Percentiles rank a stretch among this genome's conserved stretches.
Conservation (phyloP, 768 basidiomycete genomes). For the Jaapia argillacea region DNA sequence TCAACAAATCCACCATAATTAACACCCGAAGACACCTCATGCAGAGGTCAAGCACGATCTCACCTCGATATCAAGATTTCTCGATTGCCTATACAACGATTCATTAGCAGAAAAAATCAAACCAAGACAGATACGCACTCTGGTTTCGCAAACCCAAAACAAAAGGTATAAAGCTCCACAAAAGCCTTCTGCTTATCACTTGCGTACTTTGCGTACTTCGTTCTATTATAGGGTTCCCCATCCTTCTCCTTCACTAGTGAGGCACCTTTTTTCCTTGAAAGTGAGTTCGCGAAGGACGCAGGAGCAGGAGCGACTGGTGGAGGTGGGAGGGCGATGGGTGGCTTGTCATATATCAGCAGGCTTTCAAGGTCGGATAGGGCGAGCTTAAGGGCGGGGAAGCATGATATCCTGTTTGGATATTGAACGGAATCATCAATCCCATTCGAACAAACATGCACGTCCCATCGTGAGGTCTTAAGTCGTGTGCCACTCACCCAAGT, state of each 20-base stretch:
- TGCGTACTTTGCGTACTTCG: slow-evolving; percentile 39
- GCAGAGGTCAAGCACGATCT: too few relatives aligned
- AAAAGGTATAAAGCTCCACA: slow-evolving; percentile 56
- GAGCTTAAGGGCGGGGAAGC: slow-evolving; percentile 34
- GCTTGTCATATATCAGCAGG: slow-evolving; percentile 42
- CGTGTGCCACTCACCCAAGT: slow-evolving; percentile 29
- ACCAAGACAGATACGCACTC: slow-evolving; percentile 37
- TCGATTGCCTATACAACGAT: slow-evolving; percentile 27
- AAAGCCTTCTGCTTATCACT: slow-evolving; percentile 43
- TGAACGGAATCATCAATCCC: too few relatives aligned
- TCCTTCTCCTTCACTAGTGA: slow-evolving; percentile 32
- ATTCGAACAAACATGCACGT: too few relatives aligned
- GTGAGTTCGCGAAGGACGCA: too few relatives aligned
- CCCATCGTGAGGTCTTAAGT: slow-evolving; percentile 3
- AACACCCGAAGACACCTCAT: too few relatives aligned
- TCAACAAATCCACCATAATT: not conserved
- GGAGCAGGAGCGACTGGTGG: too few relatives aligned
- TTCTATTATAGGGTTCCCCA: slow-evolving; percentile 42
- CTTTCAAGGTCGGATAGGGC: slow-evolving; percentile 54
- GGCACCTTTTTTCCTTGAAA: too few relatives aligned
- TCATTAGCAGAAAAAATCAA: slow-evolving; percentile 4
- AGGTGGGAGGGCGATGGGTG: too few relatives aligned
- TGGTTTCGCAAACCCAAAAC: slow-evolving; percentile 62
- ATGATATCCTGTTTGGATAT: slow-evolving; percentile 44
- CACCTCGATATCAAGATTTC: slow-evolving; percentile 80